Evolutionary conservation across 1,284 basidiomycete genomes (phyloP), one percentile per base, ranked within the genome.

Genomic region (Ustilago lituana): DNA sequence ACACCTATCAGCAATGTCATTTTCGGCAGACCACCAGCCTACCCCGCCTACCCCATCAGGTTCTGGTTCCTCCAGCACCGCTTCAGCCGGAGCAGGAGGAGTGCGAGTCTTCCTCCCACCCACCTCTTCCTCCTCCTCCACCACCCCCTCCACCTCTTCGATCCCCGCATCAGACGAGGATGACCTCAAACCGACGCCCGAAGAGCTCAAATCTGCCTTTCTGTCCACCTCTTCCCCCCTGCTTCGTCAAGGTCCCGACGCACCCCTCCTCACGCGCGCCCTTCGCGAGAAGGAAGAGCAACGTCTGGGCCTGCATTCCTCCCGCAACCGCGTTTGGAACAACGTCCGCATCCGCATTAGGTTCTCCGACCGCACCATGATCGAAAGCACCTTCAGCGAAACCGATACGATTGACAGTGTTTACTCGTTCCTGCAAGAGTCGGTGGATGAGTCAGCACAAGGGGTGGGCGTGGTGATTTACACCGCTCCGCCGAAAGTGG

Each of bases 321-420:
- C 47, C 1, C 88, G 54, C 85, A 87, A 75, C 93, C 88, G 87
- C 90, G 91, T 33, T 4, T 87, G 85, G 51, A 90, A 92, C 67
- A 65, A 93, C 89, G 91, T 91, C 3, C 89, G 86, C 0, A 90
- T 95, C 66, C 88, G 93, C 19, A 83, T 95, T 66, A 87, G 87
- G 66, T 94, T 94, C 80, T 85, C 88, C 26, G 91, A 94, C 82
- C 87, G 90, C 39, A 91, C 89, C 5, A 88, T 90, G 78, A 85
- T 95, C n/a, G 92, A 95, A 83, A 88, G 87, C 68, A 82, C 84
- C 0, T 93, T 94, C 75, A 85, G 87, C 0, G 91, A 91, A 5
- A 86, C 86, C 1, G 87, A 89, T 78, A 91, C 90, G 77, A 92
- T 94, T 56, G 86, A 87, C 47, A 85, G 88, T 3, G 87, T 94